Evolutionary conservation across 2,329 filamentous ascomycete genomes (phyloP), one percentile per base, ranked within the genome.

Genomic region (Colletotrichum sublineola): DNA sequence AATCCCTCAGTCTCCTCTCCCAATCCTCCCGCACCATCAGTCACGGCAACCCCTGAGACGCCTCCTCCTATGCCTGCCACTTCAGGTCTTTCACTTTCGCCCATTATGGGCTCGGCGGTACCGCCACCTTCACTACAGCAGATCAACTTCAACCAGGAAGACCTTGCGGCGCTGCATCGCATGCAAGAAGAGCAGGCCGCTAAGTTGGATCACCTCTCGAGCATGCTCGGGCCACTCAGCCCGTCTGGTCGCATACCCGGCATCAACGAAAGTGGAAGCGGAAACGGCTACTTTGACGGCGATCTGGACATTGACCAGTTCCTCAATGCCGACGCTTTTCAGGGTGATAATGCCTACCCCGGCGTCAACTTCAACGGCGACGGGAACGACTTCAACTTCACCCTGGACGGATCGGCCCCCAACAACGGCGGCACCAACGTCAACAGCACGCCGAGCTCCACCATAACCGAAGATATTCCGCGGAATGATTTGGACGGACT

Each of bases 211-310:
- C 90, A 93, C 70, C 86, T 98, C 12, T 91, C 91, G 63, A 91
- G 90, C 67, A 84, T 94, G 20, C 87, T 98, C 9, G 91, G 93
- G 8, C 95, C 95, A 0, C 86, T 97, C 15, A 95, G 92, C 77
- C 95, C 95, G 0, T 93, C 90, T 0, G 94, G 94, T 5, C 88
- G 89, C 20, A 93, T 97, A 46, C 93, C 94, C 1, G 93, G 93
- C 5, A 81, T 96, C 1, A 84, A 84, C 36, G 86, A 87, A 3
- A 79, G 76, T 20, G 69, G 75, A 29, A 80, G 79, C 38, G 68
- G 65, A 20, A 73, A 69, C 24, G 78, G 77, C 44, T 80, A 80
- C 74, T 82, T 83, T 77, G 77, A 83, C 69, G 71, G 79, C 14
- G 81, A 81, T 46, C 78, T 86, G 18, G 87, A 89, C 67, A 79